Base-by-base conservation (phyloP, 768 basidiomycete genomes). In the Suillus plorans region DNA sequence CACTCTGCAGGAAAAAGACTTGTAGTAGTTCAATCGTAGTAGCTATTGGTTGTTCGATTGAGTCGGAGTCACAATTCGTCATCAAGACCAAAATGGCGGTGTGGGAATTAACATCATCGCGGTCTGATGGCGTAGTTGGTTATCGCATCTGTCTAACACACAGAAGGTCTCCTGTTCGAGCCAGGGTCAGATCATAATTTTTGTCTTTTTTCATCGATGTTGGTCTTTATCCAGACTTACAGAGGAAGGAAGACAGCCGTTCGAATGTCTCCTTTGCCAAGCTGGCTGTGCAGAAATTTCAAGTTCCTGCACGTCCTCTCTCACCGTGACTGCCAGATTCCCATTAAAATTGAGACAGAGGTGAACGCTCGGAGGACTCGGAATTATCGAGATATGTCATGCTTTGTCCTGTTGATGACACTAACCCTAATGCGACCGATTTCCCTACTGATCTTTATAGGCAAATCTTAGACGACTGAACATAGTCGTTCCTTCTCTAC, bases 141-240 rank as follows among this genome's bases (percentile, higher is more conserved):
- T 87, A 89, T 89, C 86, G 84, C 86, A 85, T 87, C 85, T 86
- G 87, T 88, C 86, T 87, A 86, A 89, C 86, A 87, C 86, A 86
- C 86, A 86, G 85, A 84, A 39, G 25, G 44, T 58, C 55, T 47
- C 20, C 41, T 53, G 31, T 34, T 59, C 63, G 36, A 41, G 41
- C 63, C 37, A 28, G 53, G 37, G 2, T 65, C 50, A 61, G 44
- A 45, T 50, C 49, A 56, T 50, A 28, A 20, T 39, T 31, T 25
- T 56, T 31, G 10, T 7, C 28, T 0, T 50, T 37, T 50, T 25
- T 25, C 13, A 25, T 36, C 36, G 36, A 36, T 36, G 36, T 9
- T 5, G 31, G 10, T 9, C 1, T 36, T 18, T 44, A 3, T 44
- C 41, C 41, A n/a, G 45, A n/a, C n/a, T 47, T 42, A 6, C 14